Evolutionary conservation across 257 asterid genomes (phyloP).

Genomic region (Misopates orontium): DNA sequence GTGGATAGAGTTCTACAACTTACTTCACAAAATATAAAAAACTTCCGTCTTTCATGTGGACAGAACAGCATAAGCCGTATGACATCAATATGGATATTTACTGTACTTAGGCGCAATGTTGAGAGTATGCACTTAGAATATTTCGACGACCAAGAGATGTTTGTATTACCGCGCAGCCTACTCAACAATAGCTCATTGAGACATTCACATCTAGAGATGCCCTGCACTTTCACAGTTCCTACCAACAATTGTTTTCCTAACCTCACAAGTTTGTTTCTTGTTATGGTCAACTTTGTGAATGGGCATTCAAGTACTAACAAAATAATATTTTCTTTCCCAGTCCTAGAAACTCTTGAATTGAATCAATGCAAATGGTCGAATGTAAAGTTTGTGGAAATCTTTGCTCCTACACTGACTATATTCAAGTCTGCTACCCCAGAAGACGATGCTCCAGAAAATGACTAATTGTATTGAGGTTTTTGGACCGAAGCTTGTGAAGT

Average conservation of each 20-base stretch:
- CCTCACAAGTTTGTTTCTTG: not conserved
- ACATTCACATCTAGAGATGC: not conserved
- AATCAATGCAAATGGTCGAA: not conserved
- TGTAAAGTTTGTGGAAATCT: not conserved
- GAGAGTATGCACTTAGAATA: not conserved
- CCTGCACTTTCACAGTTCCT: constrained; percentile 2
- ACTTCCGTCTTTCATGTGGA: too few relatives aligned
- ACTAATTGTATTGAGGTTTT: not conserved
- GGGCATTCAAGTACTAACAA: not conserved
- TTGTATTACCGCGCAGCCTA: constrained; percentile 3
- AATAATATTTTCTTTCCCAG: not conserved
- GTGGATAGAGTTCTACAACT: not conserved
- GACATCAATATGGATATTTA: constrained; percentile 4
- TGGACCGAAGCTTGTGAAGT: not conserved
- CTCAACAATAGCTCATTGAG: not conserved
- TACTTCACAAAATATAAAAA: not conserved
- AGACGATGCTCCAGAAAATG: not conserved
- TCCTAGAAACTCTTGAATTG: not conserved
- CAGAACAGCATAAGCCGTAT: not conserved
- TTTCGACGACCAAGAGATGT: too few relatives aligned
- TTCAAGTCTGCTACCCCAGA: not conserved
- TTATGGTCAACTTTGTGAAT: not conserved
- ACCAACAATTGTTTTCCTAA: not conserved
- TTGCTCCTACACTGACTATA: constrained; percentile 6
- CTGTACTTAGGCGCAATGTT: not conserved